Evolutionary conservation across 768 basidiomycete species (phyloP).

Genomic region (Dendrothele bispora): DNA sequence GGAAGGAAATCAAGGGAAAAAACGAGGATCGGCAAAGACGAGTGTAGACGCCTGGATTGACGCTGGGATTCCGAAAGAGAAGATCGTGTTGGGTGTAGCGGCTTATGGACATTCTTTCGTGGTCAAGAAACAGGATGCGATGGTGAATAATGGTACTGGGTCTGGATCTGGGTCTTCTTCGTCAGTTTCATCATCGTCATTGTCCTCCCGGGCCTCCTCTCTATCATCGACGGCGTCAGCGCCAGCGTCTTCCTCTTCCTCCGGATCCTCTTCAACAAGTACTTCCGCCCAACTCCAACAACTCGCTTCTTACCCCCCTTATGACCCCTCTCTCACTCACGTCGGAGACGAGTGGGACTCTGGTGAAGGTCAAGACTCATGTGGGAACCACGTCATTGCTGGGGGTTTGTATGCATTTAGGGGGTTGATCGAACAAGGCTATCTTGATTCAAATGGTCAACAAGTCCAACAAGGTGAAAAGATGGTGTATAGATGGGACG

Average conservation of each 20-base stretch:
- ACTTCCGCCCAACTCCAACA: slow-evolving; percentile 20
- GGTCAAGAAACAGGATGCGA: no score
- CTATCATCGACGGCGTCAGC: no score
- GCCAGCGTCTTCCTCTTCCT: no score
- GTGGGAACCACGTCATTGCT: slow-evolving; percentile 51
- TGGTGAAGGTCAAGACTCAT: slow-evolving; percentile 45
- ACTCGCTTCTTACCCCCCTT: slow-evolving; percentile 49
- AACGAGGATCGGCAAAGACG: slow-evolving; percentile 73
- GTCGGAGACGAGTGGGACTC: slow-evolving; percentile 55
- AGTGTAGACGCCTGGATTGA: slow-evolving; percentile 72
- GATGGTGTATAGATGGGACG: slow-evolving; percentile 56
- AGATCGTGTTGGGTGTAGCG: slow-evolving; percentile 83
- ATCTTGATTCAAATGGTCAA: slow-evolving; percentile 47
- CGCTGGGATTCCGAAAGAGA: slow-evolving; percentile 72
- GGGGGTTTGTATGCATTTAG: slow-evolving; percentile 64
- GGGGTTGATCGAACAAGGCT: slow-evolving; percentile 58
- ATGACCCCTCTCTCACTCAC: slow-evolving; percentile 42
- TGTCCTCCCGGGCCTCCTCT: no score
- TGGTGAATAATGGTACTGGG: slow-evolving; percentile 33
- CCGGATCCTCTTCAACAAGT: slow-evolving; percentile 6
- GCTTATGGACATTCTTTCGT: slow-evolving; percentile 82
- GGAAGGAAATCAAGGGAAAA: no score
- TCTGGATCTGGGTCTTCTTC: slow-evolving; percentile 18
- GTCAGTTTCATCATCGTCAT: no score
- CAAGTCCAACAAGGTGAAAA: no score